A percentile compares a stretch with the other conserved stretches of the same genome.
Conservation (phyloP, 2,329 filamentous ascomycete genomes). For the Ophiocordyceps sinensis region DNA sequence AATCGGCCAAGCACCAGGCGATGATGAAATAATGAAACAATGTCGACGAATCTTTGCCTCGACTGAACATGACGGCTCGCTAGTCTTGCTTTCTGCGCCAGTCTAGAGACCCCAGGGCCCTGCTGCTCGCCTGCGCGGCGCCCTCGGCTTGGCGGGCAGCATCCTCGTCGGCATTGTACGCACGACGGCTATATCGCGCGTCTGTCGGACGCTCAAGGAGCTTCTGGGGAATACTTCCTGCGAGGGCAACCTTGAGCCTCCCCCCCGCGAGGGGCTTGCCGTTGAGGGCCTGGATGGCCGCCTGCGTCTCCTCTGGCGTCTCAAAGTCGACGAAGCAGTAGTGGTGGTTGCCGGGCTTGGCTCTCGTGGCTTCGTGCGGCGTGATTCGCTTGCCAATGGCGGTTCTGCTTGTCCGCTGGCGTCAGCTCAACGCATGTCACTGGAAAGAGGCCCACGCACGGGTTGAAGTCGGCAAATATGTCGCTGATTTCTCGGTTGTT, state of each 20-base stretch:
- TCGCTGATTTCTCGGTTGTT: conserved; percentile 30
- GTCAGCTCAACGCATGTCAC: not conserved
- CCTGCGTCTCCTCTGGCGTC: conserved; percentile 35
- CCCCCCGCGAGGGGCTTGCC: conserved; percentile 10
- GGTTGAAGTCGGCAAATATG: conserved; percentile 30
- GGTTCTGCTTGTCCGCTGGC: conserved; percentile 4
- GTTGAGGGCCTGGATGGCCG: conserved; percentile 24
- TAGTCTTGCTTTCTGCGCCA: not conserved
- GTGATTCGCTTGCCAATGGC: conserved; percentile 38
- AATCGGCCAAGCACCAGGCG: too few relatives aligned
- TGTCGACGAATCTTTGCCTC: not conserved
- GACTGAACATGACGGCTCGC: not conserved
- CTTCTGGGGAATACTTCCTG: conserved; percentile 3
- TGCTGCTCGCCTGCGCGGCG: not conserved
- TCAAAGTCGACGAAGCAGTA: conserved; percentile 53
- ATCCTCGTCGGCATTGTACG: not conserved
- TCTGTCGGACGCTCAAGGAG: not conserved
- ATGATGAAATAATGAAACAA: too few relatives aligned
- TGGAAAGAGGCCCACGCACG: conserved; percentile 15
- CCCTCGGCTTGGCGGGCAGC: not conserved
- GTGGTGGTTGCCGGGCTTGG: conserved; percentile 40
- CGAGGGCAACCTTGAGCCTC: conserved; percentile 6
- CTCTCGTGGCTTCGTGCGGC: conserved; percentile 37
- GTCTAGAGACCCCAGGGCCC: conserved; percentile 4
- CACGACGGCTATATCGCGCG: not conserved